Percentiles rank a stretch among this genome's conserved stretches.
phyloP scores from a whole-genome alignment of 768 basidiomycete genomes.

The Podaxis sp. region DNA sequence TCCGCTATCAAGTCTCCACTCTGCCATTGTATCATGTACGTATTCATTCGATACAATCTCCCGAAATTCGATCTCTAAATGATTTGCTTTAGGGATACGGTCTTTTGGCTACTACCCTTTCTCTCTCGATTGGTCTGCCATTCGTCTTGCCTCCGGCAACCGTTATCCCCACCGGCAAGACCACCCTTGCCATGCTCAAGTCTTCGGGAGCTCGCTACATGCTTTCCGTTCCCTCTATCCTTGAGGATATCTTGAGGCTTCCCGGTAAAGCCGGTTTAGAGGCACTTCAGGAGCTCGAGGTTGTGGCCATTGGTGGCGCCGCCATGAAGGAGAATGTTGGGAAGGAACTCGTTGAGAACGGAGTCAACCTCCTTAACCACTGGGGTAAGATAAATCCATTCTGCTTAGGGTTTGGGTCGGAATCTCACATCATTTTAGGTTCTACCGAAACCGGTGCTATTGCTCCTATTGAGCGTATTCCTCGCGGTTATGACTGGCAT shows the following conservation, averaged over 20 bases:
- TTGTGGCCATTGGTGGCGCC: constrained; percentile 38
- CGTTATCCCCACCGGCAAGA: constrained; percentile 32
- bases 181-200: constrained; percentile 25
- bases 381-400: constrained; percentile 30
- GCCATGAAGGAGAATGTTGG: constrained; percentile 38
- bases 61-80: background rate
- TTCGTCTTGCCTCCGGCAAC: constrained; percentile 35
- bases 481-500: constrained; percentile 35
- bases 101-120: constrained; percentile 32
- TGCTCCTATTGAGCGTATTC: constrained; percentile 31
- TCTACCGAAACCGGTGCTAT: constrained; percentile 39
- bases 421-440: constrained; percentile 20
- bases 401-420: background rate
- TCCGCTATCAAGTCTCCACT: constrained; percentile 34
- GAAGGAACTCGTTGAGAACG: constrained; percentile 26
- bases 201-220: constrained; percentile 31
- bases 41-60: background rate
- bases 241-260: constrained; percentile 34
- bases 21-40: constrained; percentile 40
- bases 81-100: constrained; percentile 32
- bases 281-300: constrained; percentile 29
- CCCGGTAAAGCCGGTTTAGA: constrained; percentile 27
- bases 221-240: constrained; percentile 39
- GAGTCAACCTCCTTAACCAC: constrained; percentile 38
- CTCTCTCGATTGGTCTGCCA: constrained; percentile 38